These are phyloP conservation scores for Acacia acuminata DNA, from an alignment of 306 rosid species.

Conservation along the genomic window DNA sequence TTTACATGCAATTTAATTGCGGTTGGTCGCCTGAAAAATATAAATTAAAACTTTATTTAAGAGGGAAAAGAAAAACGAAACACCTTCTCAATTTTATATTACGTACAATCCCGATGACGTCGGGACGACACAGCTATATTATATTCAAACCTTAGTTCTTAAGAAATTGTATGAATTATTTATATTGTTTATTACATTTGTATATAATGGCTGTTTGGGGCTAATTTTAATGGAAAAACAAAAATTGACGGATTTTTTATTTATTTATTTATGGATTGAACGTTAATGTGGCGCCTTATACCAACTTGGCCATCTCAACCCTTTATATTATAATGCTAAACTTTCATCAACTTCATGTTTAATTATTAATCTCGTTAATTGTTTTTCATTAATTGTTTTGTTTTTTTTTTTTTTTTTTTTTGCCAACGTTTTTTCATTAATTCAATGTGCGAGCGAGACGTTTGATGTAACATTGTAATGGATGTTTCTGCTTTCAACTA, in stretches of 20 bases:
- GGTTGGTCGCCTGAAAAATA: too few species aligned
- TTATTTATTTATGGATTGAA: too few species aligned
- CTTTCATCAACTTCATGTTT: neutral
- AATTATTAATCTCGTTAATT: neutral
- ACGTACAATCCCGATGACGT: neutral
- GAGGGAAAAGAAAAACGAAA: neutral
- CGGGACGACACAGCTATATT: neutral
- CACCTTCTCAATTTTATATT: neutral
- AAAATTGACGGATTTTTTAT: too few species aligned
- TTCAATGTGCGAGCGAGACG: neutral
- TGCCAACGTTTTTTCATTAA: neutral
- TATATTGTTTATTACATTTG: neutral
- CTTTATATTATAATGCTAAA: neutral
- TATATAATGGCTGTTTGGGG: too few species aligned
- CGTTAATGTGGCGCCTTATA: too few species aligned
- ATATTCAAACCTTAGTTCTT: neutral
- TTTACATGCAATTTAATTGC: too few species aligned
- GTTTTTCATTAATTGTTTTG: neutral
- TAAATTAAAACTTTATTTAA: too few species aligned
- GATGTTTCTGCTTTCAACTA: neutral
- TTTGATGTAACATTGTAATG: neutral
- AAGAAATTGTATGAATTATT: neutral
- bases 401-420: too few species aligned
- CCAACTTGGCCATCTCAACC: too few species aligned
- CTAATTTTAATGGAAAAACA: too few species aligned